Conservation (phyloP, 73 alveolate genomes). For the Paramecium sexaurelia region DNA sequence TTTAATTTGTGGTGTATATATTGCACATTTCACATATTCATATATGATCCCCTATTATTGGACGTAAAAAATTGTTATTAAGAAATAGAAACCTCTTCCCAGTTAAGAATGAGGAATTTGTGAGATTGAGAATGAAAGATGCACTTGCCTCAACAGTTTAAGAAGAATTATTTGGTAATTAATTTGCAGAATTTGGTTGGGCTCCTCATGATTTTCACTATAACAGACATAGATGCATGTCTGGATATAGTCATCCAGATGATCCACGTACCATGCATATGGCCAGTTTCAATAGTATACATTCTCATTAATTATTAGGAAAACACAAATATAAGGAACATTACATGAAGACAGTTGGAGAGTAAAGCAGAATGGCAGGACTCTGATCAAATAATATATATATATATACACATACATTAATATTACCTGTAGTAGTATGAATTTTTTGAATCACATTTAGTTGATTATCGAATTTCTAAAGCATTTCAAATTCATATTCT, state of each 20-base stretch:
- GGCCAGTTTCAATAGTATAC: slow-evolving; percentile 54
- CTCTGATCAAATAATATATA: background rate
- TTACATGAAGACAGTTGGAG: slow-evolving; percentile 63
- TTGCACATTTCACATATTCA: slow-evolving; percentile 48
- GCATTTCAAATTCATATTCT: background rate
- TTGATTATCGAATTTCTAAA: background rate
- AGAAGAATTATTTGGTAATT: slow-evolving; percentile 65
- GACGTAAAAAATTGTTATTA: slow-evolving; percentile 5
- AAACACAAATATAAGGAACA: slow-evolving; percentile 68
- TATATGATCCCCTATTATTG: slow-evolving; percentile 66
- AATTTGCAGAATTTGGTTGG: slow-evolving; percentile 67
- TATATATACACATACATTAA: background rate
- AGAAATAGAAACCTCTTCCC: slow-evolving; percentile 21
- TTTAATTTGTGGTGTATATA: slow-evolving; percentile 55
- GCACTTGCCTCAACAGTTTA: slow-evolving; percentile 64
- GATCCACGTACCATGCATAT: slow-evolving; percentile 69
- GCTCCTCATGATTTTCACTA: slow-evolving; percentile 67
- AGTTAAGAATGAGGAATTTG: slow-evolving; percentile 62
- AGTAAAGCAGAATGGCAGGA: slow-evolving; percentile 1
- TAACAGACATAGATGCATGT: slow-evolving; percentile 55
- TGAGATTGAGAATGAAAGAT: slow-evolving; percentile 70
- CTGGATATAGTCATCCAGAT: slow-evolving; percentile 66
- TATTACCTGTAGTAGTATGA: background rate
- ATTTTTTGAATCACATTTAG: background rate
- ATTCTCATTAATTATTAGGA: background rate